Conservation (phyloP, 176 grass and related monocot genomes). For the Oryza rufipogon region DNA sequence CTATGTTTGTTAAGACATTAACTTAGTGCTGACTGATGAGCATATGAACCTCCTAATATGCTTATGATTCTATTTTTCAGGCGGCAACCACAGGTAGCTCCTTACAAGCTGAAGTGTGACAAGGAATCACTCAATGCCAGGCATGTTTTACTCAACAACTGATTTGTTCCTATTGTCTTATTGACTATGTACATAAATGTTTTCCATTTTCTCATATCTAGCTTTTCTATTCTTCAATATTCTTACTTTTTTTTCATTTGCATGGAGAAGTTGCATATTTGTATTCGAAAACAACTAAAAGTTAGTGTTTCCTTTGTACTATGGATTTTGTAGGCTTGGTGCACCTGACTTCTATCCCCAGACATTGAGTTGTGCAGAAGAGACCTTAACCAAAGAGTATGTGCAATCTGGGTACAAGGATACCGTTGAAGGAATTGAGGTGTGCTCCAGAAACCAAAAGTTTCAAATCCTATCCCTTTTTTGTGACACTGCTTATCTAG, state of each 20-base stretch:
- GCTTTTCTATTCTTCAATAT: neutral
- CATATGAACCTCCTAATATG: neutral
- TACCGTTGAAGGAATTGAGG: conserved; percentile 99
- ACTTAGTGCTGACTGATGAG: neutral
- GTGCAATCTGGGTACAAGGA: conserved; percentile 93
- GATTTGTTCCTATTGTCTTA: neutral
- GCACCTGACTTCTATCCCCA: conserved; percentile 98
- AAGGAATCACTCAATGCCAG: conserved; percentile 82
- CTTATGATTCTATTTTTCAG: conserved; percentile 51
- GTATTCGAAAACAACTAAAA: neutral
- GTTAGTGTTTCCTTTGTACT: neutral
- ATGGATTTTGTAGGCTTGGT: conserved; percentile 67
- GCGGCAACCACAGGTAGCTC: conserved; percentile 72
- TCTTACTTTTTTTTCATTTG: neutral
- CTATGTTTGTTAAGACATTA: neutral
- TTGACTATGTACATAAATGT: neutral
- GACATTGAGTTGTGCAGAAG: conserved; percentile 86
- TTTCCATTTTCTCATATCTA: neutral
- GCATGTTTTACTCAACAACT: conserved; percentile 46
- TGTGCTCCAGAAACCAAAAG: conserved; percentile 34
- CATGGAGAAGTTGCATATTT: neutral
- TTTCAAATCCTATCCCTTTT: neutral
- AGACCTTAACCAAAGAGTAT: conserved; percentile 96
- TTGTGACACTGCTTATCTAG: neutral
- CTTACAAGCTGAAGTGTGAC: conserved; percentile 95